These are phyloP conservation scores for Aureobasidium mangrovei DNA, from an alignment of 2,329 filamentous ascomycete species.

Conservation along the genomic window DNA sequence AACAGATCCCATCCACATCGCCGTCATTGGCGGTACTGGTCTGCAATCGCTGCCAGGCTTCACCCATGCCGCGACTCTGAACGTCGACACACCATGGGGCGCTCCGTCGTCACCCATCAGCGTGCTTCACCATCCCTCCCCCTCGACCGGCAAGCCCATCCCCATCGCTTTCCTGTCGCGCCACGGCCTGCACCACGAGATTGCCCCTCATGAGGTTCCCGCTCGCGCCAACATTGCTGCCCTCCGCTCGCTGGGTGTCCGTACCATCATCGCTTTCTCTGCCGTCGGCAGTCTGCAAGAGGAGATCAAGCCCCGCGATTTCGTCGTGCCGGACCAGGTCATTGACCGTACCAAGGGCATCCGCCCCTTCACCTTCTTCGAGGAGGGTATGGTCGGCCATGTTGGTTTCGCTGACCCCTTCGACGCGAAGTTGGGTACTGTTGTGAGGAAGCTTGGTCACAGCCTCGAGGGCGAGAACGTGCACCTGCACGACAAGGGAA, in stretches of 20 bases:
- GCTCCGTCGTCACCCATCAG: slow-evolving; percentile 66
- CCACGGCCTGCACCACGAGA: slow-evolving; percentile 80
- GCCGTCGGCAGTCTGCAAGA: slow-evolving; percentile 90
- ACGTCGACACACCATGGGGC: slow-evolving; percentile 81
- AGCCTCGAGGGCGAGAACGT: slow-evolving; percentile 76
- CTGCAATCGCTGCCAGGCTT: slow-evolving; percentile 81
- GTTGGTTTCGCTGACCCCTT: slow-evolving; percentile 96
- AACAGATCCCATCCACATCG: slow-evolving; percentile 41
- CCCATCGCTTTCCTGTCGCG: slow-evolving; percentile 85
- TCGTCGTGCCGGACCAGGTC: slow-evolving; percentile 90
- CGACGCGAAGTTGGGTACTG: slow-evolving; percentile 63
- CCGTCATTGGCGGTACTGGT: slow-evolving; percentile 65
- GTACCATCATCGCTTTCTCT: slow-evolving; percentile 86
- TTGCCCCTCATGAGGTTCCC: slow-evolving; percentile 91
- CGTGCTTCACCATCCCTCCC: slow-evolving; percentile 78
- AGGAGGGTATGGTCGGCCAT: slow-evolving; percentile 83
- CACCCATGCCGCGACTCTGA: slow-evolving; percentile 70
- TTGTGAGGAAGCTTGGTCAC: slow-evolving; percentile 70
- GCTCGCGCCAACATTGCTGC: slow-evolving; percentile 95
- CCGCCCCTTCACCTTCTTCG: slow-evolving; percentile 92
- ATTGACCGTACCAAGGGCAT: slow-evolving; percentile 97
- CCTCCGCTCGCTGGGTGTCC: slow-evolving; percentile 80
- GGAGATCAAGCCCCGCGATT: slow-evolving; percentile 90
- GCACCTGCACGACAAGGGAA: slow-evolving; percentile 72
- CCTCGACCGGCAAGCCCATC: slow-evolving; percentile 51